phyloP scores from a whole-genome alignment of 2,329 filamentous ascomycete genomes.

The Phyllosticta paracitricarpa region DNA sequence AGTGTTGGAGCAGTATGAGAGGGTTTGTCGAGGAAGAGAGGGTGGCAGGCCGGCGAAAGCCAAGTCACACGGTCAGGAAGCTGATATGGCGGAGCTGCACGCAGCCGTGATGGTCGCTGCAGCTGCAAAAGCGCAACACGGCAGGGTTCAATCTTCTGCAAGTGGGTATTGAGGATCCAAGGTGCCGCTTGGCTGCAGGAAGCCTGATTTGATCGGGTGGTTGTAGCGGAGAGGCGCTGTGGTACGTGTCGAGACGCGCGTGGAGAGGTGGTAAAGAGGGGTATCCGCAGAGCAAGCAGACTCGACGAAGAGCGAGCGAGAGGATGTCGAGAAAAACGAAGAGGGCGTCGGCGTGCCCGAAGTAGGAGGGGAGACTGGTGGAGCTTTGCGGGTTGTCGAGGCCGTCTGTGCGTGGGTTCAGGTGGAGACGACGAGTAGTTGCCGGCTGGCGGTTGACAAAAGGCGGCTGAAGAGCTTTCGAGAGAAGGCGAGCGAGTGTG shows the following conservation, averaged over 20 bases:
- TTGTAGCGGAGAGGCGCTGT: slow-evolving; percentile 4
- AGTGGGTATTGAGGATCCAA: slow-evolving; percentile 3
- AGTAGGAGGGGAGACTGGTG: not conserved
- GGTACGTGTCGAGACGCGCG: not conserved
- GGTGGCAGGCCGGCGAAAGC: not conserved
- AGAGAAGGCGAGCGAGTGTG: not conserved
- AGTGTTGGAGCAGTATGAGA: not conserved
- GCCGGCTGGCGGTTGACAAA: not conserved
- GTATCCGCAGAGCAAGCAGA: not conserved
- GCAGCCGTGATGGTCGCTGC: slow-evolving; percentile 6
- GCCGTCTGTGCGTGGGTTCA: not conserved
- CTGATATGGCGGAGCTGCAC: slow-evolving; percentile 6
- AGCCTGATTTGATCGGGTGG: not conserved
- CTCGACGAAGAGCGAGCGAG: slow-evolving; percentile 3
- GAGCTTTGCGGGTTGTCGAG: not conserved
- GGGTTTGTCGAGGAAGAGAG: not conserved
- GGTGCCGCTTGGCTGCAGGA: slow-evolving; percentile 9
- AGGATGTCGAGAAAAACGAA: not conserved
- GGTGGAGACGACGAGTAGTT: not conserved
- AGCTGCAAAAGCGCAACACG: not conserved
- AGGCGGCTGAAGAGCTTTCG: not conserved
- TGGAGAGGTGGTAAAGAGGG: not conserved
- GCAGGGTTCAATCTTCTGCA: not conserved
- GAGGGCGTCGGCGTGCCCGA: not conserved
- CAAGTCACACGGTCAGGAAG: slow-evolving; percentile 9